A percentile compares a stretch with the other conserved stretches of the same genome.
These are phyloP conservation scores for Podaxis carcinomalis DNA, from an alignment of 768 basidiomycete genomes.

Conservation along the genomic window DNA sequence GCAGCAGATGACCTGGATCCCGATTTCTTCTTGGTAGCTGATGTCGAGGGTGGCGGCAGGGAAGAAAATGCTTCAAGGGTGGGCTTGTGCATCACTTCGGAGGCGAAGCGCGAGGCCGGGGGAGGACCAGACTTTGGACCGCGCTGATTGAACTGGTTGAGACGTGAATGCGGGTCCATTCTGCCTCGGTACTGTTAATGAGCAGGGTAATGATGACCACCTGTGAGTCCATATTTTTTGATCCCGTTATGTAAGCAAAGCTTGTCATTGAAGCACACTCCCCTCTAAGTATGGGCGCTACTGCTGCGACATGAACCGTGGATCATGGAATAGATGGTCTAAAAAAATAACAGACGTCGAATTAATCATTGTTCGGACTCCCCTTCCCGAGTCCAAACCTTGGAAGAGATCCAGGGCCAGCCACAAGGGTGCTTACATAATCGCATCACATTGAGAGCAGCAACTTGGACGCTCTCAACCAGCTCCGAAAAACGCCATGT, in stretches of 20 bases:
- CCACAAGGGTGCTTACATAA: slow-evolving; percentile 2
- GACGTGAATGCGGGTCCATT: slow-evolving; percentile 79
- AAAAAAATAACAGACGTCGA: not conserved
- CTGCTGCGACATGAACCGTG: too few relatives aligned
- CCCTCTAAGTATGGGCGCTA: not conserved
- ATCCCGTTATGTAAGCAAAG: slow-evolving; percentile 21
- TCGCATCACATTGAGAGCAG: not conserved
- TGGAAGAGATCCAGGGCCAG: not conserved
- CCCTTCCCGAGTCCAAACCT: not conserved
- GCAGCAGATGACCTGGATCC: slow-evolving; percentile 23
- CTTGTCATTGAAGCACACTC: not conserved
- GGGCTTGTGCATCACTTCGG: slow-evolving; percentile 30
- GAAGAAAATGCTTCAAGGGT: slow-evolving; percentile 15
- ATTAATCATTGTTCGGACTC: not conserved
- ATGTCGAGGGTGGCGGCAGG: slow-evolving; percentile 35
- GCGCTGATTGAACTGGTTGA: slow-evolving; percentile 72
- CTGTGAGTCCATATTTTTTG: slow-evolving; percentile 1
- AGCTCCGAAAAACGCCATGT: slow-evolving; percentile 37
- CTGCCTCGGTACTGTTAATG: slow-evolving; percentile 1
- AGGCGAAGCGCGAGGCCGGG: slow-evolving; percentile 39
- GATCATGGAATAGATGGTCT: not conserved
- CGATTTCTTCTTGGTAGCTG: slow-evolving; percentile 34
- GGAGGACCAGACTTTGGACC: slow-evolving; percentile 58
- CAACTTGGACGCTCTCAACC: not conserved
- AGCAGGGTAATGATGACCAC: not conserved